Conservation (phyloP, 179 eudicot genomes). For the Gypsophila paniculata region DNA sequence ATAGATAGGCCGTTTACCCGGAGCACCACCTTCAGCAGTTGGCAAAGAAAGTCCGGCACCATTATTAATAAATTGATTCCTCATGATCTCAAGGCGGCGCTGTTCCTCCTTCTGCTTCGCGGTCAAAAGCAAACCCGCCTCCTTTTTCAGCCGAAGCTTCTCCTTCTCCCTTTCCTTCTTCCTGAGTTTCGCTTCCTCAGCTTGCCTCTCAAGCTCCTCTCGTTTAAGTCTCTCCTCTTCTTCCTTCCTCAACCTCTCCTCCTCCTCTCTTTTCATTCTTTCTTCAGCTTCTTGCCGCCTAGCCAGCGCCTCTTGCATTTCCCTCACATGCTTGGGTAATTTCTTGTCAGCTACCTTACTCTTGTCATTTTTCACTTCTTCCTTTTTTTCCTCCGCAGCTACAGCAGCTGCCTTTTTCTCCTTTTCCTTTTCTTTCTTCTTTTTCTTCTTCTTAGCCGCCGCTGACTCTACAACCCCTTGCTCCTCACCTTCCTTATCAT, state of each 20-base stretch:
- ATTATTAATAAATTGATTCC: conserved; percentile 57
- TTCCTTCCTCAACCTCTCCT: conserved; percentile 71
- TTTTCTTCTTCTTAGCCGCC: conserved; percentile 87
- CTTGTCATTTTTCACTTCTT: conserved; percentile 52
- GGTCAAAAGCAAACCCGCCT: conserved; percentile 67
- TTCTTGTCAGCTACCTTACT: conserved; percentile 60
- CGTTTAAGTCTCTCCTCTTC: conserved; percentile 77
- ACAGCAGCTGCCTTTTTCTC: conserved; percentile 60
- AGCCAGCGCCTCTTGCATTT: conserved; percentile 87
- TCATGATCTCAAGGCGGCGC: conserved; percentile 64
- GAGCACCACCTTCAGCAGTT: conserved; percentile 35
- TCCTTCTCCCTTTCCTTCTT: conserved; percentile 84
- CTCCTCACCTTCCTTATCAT: conserved; percentile 53
- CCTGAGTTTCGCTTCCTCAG: conserved; percentile 66
- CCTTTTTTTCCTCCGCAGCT: conserved; percentile 31
- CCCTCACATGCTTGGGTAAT: conserved; percentile 75
- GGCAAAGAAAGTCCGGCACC: conserved; percentile 19
- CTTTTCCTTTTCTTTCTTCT: conserved; percentile 77
- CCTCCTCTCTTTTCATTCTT: conserved; percentile 75
- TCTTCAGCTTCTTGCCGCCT: conserved; percentile 69
- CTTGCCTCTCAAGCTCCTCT: conserved; percentile 69
- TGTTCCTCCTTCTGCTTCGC: conserved; percentile 91
- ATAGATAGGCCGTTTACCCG: conserved; percentile 62
- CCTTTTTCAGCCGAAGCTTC: conserved; percentile 64
- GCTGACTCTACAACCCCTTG: conserved; percentile 62